Base-by-base conservation (phyloP, 768 basidiomycete species). In the Boletus coccyginus region DNA sequence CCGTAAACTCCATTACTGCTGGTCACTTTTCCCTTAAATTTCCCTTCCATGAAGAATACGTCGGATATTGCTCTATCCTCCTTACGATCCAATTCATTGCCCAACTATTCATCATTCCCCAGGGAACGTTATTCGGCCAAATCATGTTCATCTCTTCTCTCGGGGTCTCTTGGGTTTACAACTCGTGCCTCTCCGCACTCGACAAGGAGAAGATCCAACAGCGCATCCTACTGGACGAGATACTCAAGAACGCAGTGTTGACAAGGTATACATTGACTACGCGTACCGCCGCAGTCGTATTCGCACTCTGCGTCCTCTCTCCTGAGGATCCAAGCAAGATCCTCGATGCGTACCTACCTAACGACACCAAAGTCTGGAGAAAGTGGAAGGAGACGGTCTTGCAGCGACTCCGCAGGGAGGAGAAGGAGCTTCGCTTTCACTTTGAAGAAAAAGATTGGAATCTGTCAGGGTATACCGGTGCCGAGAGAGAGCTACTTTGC, bases 61-160 rank as follows among this genome's bases (percentile, higher is more conserved):
- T 58, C n/a, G 53, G 57, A 46, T 50, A 24, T 1, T 58, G 61
- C 12, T 67, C 69, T 5, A 19, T 67, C 35, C 53, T 69, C 16
- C 59, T 69, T 13, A 50, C 57, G 3, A 47, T 53, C 27, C 70
- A 71, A 45, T 70, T 69, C 57, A 46, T 70, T 14, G 49, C 59
- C 10, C 70, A 71, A 46, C 62, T 71, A 7, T 47, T 71, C 51
- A 60, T 71, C 16, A 64, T 68, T 19, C 69, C 70, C 2, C 66
- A 68, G 45, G 64, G 54, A n/a, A 52, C 58, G 5, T 52, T 70
- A 12, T 70, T 71, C 19, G 70, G 70, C 1, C 70, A 71, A 51
- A 52, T 69, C 51, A 55, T 70, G 63, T 70, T 71, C 56, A 50
- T 71, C 17, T 21, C 51, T 5, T 61, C 67, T 1, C 62, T 71